These are phyloP conservation scores for Cercospora janseana DNA, from an alignment of 2,329 filamentous ascomycete genomes.

Conservation along the genomic window DNA sequence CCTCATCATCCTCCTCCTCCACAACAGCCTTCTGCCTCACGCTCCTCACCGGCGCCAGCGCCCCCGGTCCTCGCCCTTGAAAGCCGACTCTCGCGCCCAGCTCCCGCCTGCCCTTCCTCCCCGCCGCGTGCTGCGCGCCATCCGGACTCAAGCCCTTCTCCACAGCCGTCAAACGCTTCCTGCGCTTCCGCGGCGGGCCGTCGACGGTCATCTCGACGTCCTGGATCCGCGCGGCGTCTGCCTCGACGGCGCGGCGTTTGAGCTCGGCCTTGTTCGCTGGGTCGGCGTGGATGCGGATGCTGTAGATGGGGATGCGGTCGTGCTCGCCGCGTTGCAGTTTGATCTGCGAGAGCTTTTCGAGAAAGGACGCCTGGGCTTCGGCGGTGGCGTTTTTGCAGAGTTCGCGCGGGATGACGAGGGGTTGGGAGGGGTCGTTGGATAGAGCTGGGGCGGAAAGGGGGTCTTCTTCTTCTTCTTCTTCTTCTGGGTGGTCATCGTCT, in stretches of 20 bases:
- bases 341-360: constrained; percentile 42
- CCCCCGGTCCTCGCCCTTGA: constrained; percentile 1
- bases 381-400: constrained; percentile 22
- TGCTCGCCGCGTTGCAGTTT: constrained; percentile 45
- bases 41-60: constrained; percentile 1
- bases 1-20: neutral
- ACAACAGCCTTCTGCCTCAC: no score
- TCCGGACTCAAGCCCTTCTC: constrained; percentile 9
- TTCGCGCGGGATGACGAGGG: constrained; percentile 27
- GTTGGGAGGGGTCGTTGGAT: constrained; percentile 9
- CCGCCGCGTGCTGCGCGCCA: neutral
- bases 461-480: neutral
- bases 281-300: constrained; percentile 29
- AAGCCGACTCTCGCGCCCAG: constrained; percentile 14
- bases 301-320: constrained; percentile 35
- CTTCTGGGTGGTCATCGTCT: constrained; percentile 3
- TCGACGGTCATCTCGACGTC: constrained; percentile 9
- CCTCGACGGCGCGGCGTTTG: constrained; percentile 15
- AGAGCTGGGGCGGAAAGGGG: neutral
- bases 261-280: constrained; percentile 28
- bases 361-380: constrained; percentile 39
- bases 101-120: neutral
- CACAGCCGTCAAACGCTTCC: constrained; percentile 17
- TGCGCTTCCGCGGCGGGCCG: constrained; percentile 14
- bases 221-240: constrained; percentile 17